Evolutionary conservation across 176 grass and related monocot genomes (phyloP).

Genomic region (Thinopyrum elongatum): DNA sequence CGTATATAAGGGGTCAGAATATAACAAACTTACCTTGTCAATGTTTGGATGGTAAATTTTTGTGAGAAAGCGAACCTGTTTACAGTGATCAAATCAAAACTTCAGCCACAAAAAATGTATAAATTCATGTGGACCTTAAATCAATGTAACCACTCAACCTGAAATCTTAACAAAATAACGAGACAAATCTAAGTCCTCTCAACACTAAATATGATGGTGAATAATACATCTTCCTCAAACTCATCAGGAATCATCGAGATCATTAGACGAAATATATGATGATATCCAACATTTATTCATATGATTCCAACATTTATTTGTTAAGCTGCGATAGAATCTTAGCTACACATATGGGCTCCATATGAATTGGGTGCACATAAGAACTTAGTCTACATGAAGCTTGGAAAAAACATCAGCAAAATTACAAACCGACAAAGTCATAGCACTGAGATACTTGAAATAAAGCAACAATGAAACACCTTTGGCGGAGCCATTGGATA

Average conservation of each 20-base stretch:
- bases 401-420: slow-evolving; percentile 18
- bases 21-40: slow-evolving; percentile 64
- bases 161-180: background rate
- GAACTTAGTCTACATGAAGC: background rate
- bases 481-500: slow-evolving; percentile 97
- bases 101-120: slow-evolving; percentile 10
- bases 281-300: background rate
- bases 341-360: background rate
- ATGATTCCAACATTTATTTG: too few relatives aligned
- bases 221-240: background rate
- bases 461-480: slow-evolving; percentile 52
- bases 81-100: slow-evolving; percentile 17
- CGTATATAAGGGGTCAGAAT: slow-evolving; percentile 22
- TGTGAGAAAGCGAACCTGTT: slow-evolving; percentile 93
- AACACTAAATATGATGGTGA: background rate
- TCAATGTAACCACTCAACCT: background rate
- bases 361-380: background rate
- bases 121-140: background rate
- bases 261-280: background rate
- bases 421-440: background rate
- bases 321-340: background rate
- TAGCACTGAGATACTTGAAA: slow-evolving; percentile 30
- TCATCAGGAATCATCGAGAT: background rate
- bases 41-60: slow-evolving; percentile 99
- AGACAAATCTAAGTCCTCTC: background rate